Percentiles rank a stretch among this genome's conserved stretches.
Conservation (phyloP, 2,329 filamentous ascomycete species). For the Cladobotryum mycophilum region DNA sequence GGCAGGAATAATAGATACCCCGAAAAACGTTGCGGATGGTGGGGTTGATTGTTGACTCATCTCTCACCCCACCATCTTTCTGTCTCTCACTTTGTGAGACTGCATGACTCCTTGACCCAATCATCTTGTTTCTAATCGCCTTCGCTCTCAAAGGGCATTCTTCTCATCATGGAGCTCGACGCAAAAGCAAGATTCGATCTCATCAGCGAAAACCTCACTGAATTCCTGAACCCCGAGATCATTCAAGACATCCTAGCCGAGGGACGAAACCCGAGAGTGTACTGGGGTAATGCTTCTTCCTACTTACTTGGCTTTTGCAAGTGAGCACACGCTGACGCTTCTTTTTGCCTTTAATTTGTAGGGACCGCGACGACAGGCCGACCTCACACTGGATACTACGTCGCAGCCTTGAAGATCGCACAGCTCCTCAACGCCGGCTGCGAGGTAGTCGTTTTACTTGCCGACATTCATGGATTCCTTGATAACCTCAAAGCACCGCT, state of each 20-base stretch:
- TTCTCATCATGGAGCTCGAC: slow-evolving; percentile 15
- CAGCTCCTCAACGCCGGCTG: slow-evolving; percentile 81
- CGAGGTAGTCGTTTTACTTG: slow-evolving; percentile 71
- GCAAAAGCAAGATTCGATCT: slow-evolving; percentile 61
- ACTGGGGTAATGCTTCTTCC: slow-evolving; percentile 59
- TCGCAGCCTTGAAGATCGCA: slow-evolving; percentile 82
- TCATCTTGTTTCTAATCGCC: too few relatives aligned
- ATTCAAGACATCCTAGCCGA: slow-evolving; percentile 67
- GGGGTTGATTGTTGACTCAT: too few relatives aligned
- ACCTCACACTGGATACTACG: slow-evolving; percentile 85
- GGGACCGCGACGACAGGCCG: slow-evolving; percentile 79
- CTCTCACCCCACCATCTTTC: too few relatives aligned
- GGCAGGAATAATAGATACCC: too few relatives aligned
- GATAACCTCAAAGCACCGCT: slow-evolving; percentile 82
- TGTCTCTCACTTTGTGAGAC: too few relatives aligned
- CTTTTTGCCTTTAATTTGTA: slow-evolving; percentile 19
- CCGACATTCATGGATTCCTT: slow-evolving; percentile 70
- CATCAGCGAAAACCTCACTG: slow-evolving; percentile 74
- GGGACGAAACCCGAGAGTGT: slow-evolving; percentile 68
- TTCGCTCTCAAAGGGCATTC: neutral
- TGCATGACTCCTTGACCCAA: too few relatives aligned
- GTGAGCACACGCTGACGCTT: neutral
- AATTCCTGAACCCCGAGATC: slow-evolving; percentile 78
- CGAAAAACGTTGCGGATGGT: too few relatives aligned
- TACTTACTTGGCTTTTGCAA: too few relatives aligned